Evolutionary conservation across 345 rosid genomes (phyloP).

Genomic region (Eucalyptus regnans): DNA sequence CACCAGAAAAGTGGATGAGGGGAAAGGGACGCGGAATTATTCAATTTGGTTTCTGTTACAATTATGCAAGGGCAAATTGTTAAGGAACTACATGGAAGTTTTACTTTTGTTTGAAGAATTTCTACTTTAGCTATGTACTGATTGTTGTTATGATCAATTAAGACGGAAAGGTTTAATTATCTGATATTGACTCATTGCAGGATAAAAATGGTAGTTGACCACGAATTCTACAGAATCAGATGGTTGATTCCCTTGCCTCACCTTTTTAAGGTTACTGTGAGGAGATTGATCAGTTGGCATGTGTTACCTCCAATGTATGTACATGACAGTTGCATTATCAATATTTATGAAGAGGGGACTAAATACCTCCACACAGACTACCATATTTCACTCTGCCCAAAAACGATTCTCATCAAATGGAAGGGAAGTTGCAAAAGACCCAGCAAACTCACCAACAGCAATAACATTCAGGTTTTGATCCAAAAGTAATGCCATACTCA

Average conservation of each 20-base stretch:
- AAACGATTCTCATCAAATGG: no score
- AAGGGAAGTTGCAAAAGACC: no score
- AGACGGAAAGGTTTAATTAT: neutral
- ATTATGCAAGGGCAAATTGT: conserved; percentile 48
- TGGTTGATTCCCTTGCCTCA: conserved; percentile 66
- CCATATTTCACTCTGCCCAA: no score
- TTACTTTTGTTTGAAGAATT: neutral
- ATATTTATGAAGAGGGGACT: conserved; percentile 86
- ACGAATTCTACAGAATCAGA: conserved; percentile 41
- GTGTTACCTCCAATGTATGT: conserved; percentile 78
- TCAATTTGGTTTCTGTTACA: conserved; percentile 94
- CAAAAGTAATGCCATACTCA: no score
- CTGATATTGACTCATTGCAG: conserved; percentile 16
- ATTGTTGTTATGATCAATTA: neutral
- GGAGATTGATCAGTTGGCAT: conserved; percentile 73
- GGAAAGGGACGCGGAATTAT: conserved; percentile 84
- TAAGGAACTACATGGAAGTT: neutral
- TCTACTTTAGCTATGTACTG: neutral
- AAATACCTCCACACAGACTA: conserved; percentile 75
- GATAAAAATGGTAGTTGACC: conserved; percentile 77
- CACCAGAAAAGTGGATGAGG: conserved; percentile 81
- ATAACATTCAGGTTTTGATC: no score
- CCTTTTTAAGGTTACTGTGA: conserved; percentile 71
- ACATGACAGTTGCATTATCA: conserved; percentile 86
- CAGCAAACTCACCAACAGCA: no score